Evolutionary conservation across 1,139 yeast genomes (phyloP), one percentile per base, ranked within the genome.

Genomic region (Protomyces inundatus): DNA sequence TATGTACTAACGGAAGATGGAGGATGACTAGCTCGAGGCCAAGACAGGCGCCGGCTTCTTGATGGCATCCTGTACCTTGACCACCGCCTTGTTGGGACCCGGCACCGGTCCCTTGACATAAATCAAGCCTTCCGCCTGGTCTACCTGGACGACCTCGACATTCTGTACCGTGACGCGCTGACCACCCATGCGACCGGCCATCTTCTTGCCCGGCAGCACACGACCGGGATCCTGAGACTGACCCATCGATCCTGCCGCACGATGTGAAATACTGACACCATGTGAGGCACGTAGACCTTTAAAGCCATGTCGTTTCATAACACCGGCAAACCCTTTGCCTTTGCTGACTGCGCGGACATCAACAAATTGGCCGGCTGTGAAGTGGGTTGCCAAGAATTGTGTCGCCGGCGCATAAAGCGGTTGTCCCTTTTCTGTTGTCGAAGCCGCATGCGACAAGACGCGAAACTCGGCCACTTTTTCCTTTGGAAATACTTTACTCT

Each of bases 321-420:
- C 98, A 84, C 99, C 99, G 30, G 93, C 90, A 75, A 90, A 90
- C 14, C 99, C 99, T 77, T 95, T 93, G 77, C 98, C 99, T 75
- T 90, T 93, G 57, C 95, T 81, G 30, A 82, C 80, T 12, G 91
- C 87, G 72, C 85, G 81, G 61, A 89, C 79, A 73, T 93, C 98
- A 35, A 93, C 93, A 67, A 79, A 81, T 74, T 90, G 95, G 34
- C 98, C 98, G 23, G 80, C 81, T 64, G 84, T 81, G 74, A 93
- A 91, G 75, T 87, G 93, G 71, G 89, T 90, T 0, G 97, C 97
- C 60, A 89, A 76, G 14, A 23, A 35, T 14, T 39, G 52, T 39
- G 36, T 14, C 12, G 62, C 54, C 6, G 62, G 56, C n/a, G 62
- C 39, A 6, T 33, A 33, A 5, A 14, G 48, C 48, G 16, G 30